Evolutionary conservation across 176 grass and related monocot species (phyloP).

Genomic region (Paspalum notatum): DNA sequence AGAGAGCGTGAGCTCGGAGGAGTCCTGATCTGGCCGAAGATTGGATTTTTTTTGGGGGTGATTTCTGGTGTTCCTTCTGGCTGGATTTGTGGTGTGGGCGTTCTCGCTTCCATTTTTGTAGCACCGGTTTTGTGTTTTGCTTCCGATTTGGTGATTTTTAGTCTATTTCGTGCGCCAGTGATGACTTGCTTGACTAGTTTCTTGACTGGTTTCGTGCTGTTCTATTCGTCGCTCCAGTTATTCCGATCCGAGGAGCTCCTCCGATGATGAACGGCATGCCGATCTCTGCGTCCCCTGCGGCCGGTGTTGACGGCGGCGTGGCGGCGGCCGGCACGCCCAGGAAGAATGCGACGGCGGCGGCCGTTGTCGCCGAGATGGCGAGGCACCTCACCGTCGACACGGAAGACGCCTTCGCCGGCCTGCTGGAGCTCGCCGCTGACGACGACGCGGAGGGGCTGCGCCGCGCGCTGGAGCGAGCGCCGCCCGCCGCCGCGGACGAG

Average conservation of each 20-base stretch:
- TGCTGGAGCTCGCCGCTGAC: slow-evolving; percentile 74
- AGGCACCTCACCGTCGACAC: slow-evolving; percentile 61
- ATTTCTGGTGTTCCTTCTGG: slow-evolving; percentile 4
- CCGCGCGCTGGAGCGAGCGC: slow-evolving; percentile 53
- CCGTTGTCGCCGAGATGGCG: slow-evolving; percentile 51
- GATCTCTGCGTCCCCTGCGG: slow-evolving; percentile 39
- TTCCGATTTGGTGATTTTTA: slow-evolving; percentile 36
- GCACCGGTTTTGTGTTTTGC: neutral
- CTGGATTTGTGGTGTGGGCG: slow-evolving; percentile 18
- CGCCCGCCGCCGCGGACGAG: slow-evolving; percentile 54
- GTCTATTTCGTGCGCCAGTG: slow-evolving; percentile 40
- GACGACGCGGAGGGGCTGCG: slow-evolving; percentile 51
- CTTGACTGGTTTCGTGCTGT: slow-evolving; percentile 47
- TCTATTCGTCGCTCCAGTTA: slow-evolving; percentile 28
- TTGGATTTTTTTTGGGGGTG: slow-evolving; percentile 6
- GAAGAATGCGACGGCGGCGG: slow-evolving; percentile 49
- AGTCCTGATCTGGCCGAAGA: slow-evolving; percentile 30
- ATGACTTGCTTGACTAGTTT: slow-evolving; percentile 46
- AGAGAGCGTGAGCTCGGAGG: neutral
- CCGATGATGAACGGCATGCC: slow-evolving; percentile 52
- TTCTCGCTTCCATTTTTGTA: slow-evolving; percentile 21
- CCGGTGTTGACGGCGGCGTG: slow-evolving; percentile 5
- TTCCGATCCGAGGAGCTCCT: slow-evolving; percentile 45
- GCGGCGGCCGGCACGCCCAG: slow-evolving; percentile 14
- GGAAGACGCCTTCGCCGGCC: slow-evolving; percentile 53